Evolutionary conservation across 2,329 filamentous ascomycete genomes (phyloP), one percentile per base, ranked within the genome.

Genomic region (Arthrobotrys megalospora): DNA sequence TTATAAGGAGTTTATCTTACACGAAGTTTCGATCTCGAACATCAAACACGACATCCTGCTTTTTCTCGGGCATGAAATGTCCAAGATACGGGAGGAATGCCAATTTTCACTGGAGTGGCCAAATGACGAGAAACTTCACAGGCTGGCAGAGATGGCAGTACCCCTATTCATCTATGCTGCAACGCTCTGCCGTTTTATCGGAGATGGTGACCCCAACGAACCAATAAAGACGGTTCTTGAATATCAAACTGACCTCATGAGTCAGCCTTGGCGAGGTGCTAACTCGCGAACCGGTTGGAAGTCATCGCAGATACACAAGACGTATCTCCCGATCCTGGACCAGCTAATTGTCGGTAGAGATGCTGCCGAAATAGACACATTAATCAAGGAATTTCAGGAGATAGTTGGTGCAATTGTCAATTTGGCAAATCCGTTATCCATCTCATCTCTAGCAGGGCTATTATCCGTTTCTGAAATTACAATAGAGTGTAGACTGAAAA

Each of bases 161-260:
- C 43, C 79, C 1, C 69, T 83, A 36, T 83, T 83, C 69, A 82
- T 83, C 50, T 83, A 78, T 72, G 80, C 81, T n/a, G 76, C 80
- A 32, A 83, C 82, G 6, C 66, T 79, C 8, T 83, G 81, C 71
- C 82, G 80, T 8, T 83, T 82, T 48, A 78, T 84, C 52, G n/a
- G 55, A 34, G 55, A 67, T 21, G 47, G 36, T n/a, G 36, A 38
- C 32, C 41, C 63, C 36, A 12, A 67, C 36, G 50, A 67, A 48
- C 69, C 32, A 11, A 36, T 79, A 1, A 32, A 12, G 16, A 11
- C 45, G 1, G 19, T 70, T 32, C 65, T 66, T 16, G n/a, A 1
- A 28, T 21, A 79, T 36, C 16, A 47, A 28, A 52, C 48, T 52
- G 55, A n/a, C 8, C 6, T 2, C 11, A 6, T 14, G 41, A 45